These are phyloP conservation scores for Annulohypoxylon bovei DNA, from an alignment of 495 filamentous ascomycete genomes.

Conservation along the genomic window DNA sequence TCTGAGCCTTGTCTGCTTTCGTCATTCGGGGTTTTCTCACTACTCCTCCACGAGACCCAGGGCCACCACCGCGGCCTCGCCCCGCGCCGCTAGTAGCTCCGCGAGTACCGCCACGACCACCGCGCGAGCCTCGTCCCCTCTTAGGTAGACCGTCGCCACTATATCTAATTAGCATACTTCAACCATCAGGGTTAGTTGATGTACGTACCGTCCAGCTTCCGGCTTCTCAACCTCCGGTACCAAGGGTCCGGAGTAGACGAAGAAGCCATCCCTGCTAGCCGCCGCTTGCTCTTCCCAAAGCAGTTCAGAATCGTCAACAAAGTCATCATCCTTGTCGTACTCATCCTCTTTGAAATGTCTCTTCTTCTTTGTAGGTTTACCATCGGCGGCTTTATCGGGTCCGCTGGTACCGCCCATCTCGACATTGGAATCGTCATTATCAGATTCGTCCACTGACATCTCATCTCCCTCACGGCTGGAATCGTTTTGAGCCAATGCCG, in stretches of 20 bases:
- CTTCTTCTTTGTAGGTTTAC: slow-evolving; percentile 72
- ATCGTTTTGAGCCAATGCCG: slow-evolving; percentile 76
- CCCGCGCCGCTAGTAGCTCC: slow-evolving; percentile 62
- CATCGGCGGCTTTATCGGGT: slow-evolving; percentile 63
- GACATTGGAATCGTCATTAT: slow-evolving; percentile 77
- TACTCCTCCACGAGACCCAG: slow-evolving; percentile 81
- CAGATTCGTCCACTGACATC: slow-evolving; percentile 74
- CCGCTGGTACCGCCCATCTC: slow-evolving; percentile 77
- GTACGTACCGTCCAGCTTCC: slow-evolving; percentile 67
- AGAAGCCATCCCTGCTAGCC: slow-evolving; percentile 91
- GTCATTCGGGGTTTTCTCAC: slow-evolving; percentile 81
- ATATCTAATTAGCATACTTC: slow-evolving; percentile 46
- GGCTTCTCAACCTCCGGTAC: slow-evolving; percentile 89
- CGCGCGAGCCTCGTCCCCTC: slow-evolving; percentile 73
- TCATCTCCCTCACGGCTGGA: slow-evolving; percentile 79
- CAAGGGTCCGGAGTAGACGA: slow-evolving; percentile 86
- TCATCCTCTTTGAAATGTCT: slow-evolving; percentile 91
- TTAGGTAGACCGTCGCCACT: slow-evolving; percentile 81
- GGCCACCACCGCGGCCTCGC: slow-evolving; percentile 68
- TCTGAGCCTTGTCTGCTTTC: slow-evolving; percentile 81
- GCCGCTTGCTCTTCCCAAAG: slow-evolving; percentile 96
- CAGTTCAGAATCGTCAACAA: slow-evolving; percentile 96
- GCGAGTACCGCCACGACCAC: slow-evolving; percentile 64
- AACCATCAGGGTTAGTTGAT: slow-evolving; percentile 31
- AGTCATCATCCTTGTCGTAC: slow-evolving; percentile 95